Base-by-base conservation (phyloP, 805 yeast species). In the Saturnispora besseyi region DNA sequence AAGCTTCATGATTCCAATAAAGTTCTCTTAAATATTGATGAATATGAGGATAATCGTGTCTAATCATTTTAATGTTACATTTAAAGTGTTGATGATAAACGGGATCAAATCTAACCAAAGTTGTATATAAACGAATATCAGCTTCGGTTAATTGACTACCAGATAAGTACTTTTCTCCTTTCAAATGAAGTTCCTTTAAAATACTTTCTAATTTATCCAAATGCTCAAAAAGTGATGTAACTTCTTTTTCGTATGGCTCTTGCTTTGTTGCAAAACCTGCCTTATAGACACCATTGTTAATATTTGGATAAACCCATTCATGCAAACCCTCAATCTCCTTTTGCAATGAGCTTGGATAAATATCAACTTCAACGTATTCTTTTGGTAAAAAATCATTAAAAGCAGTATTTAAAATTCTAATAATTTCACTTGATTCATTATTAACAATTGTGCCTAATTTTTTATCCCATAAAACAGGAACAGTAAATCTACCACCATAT, bases 51-150 rank as follows among this genome's bases (percentile, higher is more conserved):
- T 79, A 91, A 55, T 87, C 86, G 41, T 60, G 65, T 62, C 96
- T 78, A 59, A 91, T 85, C 73, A 82, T 84, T 44, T 82, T 82
- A 53, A 88, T 66, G 66, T 91, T 91, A 66, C 96, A 87, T 69
- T 91, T 93, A 78, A 91, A 93, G 66, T 91, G 97, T 67, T 90
- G 96, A 48, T 84, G 91, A 62, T 91, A 91, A 22, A 89, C 95
- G 1, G 95, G 85, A 65, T 91, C 98, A 61, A 91, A 91, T 59
- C 99, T 79, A 41, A 88, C 74, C 52, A 91, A 82, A 2, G 98
- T 91, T 24, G 96, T 81, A 70, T 70, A 91, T 45, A 91, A 76
- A 56, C 97, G 76, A 51, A 91, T 74, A 65, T 91, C 99, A 6
- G 95, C 95, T 69, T 91, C 96, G 2, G 97, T 90, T 49, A 91